Conservation (phyloP, 2,329 filamentous ascomycete species). For the Claviceps sp. region DNA sequence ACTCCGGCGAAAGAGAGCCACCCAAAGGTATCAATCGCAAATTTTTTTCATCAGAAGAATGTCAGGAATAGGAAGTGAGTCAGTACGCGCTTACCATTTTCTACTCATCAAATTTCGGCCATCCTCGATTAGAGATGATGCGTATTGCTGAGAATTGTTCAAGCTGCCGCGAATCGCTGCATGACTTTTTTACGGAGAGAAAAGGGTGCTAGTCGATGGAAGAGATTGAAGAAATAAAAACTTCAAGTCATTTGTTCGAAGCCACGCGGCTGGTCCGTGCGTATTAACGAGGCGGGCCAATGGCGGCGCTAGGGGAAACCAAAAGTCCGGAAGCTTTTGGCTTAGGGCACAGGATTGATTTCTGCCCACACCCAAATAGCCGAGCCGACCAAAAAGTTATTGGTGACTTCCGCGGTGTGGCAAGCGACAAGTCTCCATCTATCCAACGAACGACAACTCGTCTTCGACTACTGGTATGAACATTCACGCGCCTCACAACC, state of each 20-base stretch:
- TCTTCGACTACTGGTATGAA: conserved; percentile 27
- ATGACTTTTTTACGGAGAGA: background rate
- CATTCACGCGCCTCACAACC: conserved; percentile 9
- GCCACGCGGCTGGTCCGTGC: conserved; percentile 1
- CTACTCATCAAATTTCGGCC: background rate
- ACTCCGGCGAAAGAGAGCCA: conserved; percentile 84
- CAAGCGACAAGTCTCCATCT: conserved; percentile 23
- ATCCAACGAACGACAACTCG: conserved; percentile 24
- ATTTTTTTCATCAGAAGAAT: conserved; percentile 75
- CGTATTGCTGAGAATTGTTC: background rate
- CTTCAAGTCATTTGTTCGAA: background rate
- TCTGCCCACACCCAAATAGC: conserved; percentile 26
- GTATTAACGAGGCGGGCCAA: background rate
- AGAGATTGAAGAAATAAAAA: background rate
- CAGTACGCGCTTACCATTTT: background rate
- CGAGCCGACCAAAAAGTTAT: conserved; percentile 28
- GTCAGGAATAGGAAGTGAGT: conserved; percentile 1
- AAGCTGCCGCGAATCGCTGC: background rate
- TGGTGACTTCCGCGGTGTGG: conserved; percentile 23
- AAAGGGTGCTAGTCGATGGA: fast-evolving
- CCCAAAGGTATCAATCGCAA: conserved; percentile 89
- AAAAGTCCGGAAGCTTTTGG: conserved; percentile 19
- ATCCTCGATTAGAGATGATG: background rate
- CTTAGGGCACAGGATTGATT: conserved; percentile 30
- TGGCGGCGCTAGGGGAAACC: conserved; percentile 13